phyloP scores from a whole-genome alignment of 2,329 filamentous ascomycete species.

The Fusarium liriodendri region DNA sequence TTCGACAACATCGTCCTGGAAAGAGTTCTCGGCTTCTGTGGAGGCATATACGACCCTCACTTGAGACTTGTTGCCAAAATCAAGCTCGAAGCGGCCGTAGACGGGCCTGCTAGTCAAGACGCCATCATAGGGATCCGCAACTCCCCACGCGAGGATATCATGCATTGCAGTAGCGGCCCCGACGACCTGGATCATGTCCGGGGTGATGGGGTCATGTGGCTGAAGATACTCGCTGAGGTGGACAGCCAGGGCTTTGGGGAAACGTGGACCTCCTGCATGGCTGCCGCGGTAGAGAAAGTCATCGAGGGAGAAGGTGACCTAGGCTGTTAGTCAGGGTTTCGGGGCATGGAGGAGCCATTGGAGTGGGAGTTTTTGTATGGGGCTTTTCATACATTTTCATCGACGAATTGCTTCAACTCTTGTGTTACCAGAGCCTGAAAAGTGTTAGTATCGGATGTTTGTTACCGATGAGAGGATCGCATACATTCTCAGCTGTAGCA shows the following conservation, averaged over 20 bases:
- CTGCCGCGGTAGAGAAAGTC: constrained; percentile 53
- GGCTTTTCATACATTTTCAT: constrained; percentile 44
- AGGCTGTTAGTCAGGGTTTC: background rate
- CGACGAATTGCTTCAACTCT: constrained; percentile 44
- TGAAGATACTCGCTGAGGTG: constrained; percentile 54
- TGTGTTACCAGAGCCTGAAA: constrained; percentile 54
- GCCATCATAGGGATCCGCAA: constrained; percentile 53
- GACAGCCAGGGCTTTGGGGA: constrained; percentile 47
- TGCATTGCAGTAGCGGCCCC: constrained; percentile 54
- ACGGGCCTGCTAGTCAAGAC: constrained; percentile 54
- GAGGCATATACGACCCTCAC: constrained; percentile 58
- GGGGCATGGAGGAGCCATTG: background rate
- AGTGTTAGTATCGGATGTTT: background rate
- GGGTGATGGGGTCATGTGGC: constrained; percentile 44
- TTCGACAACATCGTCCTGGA: constrained; percentile 56
- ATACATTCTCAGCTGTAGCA: constrained; percentile 60
- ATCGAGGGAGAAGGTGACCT: constrained; percentile 42
- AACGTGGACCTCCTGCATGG: constrained; percentile 48
- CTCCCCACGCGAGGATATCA: constrained; percentile 53
- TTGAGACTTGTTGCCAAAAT: constrained; percentile 57
- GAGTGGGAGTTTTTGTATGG: background rate
- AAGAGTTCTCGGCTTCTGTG: constrained; percentile 55
- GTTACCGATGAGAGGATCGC: background rate
- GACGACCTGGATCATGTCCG: constrained; percentile 48
- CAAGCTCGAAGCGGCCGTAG: constrained; percentile 62